Base-by-base conservation (phyloP, 805 yeast genomes). In the Candida caryicola region DNA sequence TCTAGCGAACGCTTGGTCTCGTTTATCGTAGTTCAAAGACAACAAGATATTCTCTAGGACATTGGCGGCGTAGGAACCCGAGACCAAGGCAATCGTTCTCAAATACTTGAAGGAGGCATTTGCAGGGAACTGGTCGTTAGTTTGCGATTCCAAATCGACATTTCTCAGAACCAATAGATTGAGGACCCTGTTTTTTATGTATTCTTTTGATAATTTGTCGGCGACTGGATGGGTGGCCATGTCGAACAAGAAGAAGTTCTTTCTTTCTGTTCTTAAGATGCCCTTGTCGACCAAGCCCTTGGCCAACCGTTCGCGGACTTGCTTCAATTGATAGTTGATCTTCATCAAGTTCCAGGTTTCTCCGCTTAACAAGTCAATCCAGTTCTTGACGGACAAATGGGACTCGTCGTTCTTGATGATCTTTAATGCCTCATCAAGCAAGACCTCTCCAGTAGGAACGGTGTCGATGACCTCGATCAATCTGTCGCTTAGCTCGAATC, bases 211-310 rank as follows among this genome's bases (percentile, higher is more conserved):
- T 47, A 79, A 69, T 31, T 83, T 75, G 62, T 93, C 99, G 23
- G 90, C 83, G 10, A 93, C 78, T 5, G 99, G 99, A 63, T 95
- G 99, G 6, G 99, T 93, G 21, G 99, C 96, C 97, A 93, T 93
- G 62, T 93, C 99, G 53, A 93, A 93, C 37, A 93, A 69, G 54
- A 93, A 79, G 59, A 93, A 93, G 66, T 88, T 93, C 60, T 90
- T 88, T 62, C 95, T 80, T 64, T 93, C 99, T 5, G 99, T 93
- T 67, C 96, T 82, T 55, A 95, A 74, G 32, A 93, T 82, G 16
- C 99, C 98, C 66, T 93, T 93, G 62, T 93, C 99, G 27, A 95
- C 99, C 37, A 93, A 73, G 0, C 99, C 99, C 64, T 93, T 93
- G 39, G 96, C 95, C 47, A 93, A 73, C 51, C 99, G 76, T 65